Conservation (phyloP, 768 basidiomycete species). For the Boletus rufocinnamomeus region DNA sequence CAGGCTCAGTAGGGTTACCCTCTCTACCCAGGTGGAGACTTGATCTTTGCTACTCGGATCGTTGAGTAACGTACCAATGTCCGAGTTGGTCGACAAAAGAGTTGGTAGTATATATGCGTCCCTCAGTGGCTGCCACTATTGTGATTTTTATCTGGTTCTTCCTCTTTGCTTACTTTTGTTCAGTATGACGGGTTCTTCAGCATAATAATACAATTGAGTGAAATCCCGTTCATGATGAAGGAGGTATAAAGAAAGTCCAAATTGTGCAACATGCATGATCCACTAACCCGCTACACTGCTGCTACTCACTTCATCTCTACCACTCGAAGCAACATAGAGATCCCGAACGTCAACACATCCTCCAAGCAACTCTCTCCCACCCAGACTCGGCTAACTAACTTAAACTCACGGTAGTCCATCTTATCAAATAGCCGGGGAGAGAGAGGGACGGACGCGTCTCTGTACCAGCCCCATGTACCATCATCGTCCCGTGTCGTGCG, state of each 20-base stretch:
- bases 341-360: slow-evolving; percentile 38
- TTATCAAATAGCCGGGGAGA: slow-evolving; percentile 49
- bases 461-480: slow-evolving; percentile 34
- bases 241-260: not conserved
- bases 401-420: slow-evolving; percentile 47
- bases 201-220: not conserved
- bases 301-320: slow-evolving; percentile 34
- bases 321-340: slow-evolving; percentile 45
- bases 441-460: slow-evolving; percentile 49
- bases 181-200: not conserved
- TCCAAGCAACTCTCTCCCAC: slow-evolving; percentile 33
- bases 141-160: not conserved
- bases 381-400: slow-evolving; percentile 40
- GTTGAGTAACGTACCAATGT: not conserved
- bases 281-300: too few species aligned
- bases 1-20: not conserved
- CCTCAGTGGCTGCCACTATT: not conserved
- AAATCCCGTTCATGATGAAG: not conserved
- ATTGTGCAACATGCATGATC: not conserved
- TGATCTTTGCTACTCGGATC: too few species aligned
- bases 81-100: not conserved
- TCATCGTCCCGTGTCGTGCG: slow-evolving; percentile 13
- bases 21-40: too few species aligned
- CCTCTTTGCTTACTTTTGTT: not conserved
- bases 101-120: not conserved